Conservation (phyloP, 805 yeast genomes). For the Diddensiella caesifluorescens region DNA sequence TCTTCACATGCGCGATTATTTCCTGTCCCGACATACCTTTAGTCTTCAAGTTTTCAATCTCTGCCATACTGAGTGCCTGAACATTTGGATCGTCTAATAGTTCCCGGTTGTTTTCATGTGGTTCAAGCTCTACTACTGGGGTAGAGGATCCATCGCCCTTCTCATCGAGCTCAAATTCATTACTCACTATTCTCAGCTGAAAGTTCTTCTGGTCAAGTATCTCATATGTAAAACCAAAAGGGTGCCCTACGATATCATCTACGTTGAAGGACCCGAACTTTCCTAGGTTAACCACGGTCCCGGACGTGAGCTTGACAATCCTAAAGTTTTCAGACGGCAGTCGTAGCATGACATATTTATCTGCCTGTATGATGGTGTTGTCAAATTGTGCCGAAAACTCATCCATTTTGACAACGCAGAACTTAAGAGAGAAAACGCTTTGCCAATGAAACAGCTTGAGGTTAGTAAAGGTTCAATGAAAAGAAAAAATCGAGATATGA, state of each 20-base stretch:
- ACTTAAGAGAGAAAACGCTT: no score
- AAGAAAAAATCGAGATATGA: no score
- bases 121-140: conserved; percentile 41
- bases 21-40: conserved; percentile 69
- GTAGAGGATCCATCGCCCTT: conserved; percentile 1
- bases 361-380: conserved; percentile 36
- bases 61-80: conserved; percentile 71
- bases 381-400: conserved; percentile 8
- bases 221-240: conserved; percentile 87
- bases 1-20: conserved; percentile 75
- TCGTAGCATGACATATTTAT: conserved; percentile 57
- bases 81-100: conserved; percentile 61
- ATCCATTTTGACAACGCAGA: background rate
- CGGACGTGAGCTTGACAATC: conserved; percentile 59
- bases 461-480: no score
- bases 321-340: conserved; percentile 79
- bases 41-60: conserved; percentile 76
- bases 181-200: conserved; percentile 27
- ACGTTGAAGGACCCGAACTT: conserved; percentile 85
- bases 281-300: conserved; percentile 66
- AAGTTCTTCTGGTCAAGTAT: conserved; percentile 46
- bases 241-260: conserved; percentile 68
- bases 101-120: conserved; percentile 57
- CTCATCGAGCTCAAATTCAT: conserved; percentile 35
- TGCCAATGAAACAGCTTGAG: no score